Percentiles rank a stretch among this genome's conserved stretches.
Evolutionary conservation across 164 flowering plant species (phyloP).

Genomic region (Tetracentron sinense): DNA sequence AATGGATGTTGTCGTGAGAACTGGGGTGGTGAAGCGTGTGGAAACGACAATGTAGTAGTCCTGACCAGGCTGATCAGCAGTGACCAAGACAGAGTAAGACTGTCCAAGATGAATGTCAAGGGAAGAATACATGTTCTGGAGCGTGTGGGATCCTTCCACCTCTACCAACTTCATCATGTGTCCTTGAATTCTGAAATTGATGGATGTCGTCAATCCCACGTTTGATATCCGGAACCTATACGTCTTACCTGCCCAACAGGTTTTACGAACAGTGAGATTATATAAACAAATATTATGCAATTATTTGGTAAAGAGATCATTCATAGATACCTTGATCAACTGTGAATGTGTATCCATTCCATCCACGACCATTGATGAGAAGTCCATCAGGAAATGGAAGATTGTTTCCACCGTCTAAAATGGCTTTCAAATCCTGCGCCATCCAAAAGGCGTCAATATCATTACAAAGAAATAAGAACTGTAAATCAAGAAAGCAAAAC

Average conservation of each 20-base stretch:
- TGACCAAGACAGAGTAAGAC: constrained; percentile 83
- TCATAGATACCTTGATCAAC: constrained; percentile 67
- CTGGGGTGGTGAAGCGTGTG: constrained; percentile 68
- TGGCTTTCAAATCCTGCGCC: constrained; percentile 50
- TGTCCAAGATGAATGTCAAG: constrained; percentile 94
- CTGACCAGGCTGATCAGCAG: constrained; percentile 67
- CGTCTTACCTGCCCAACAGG: constrained; percentile 57
- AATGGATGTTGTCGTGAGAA: constrained; percentile 74
- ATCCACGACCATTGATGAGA: constrained; percentile 90
- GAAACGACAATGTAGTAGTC: constrained; percentile 87
- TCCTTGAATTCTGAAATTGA: constrained; percentile 93
- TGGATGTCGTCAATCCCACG: constrained; percentile 77
- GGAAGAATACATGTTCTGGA: constrained; percentile 66
- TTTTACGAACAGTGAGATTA: not conserved
- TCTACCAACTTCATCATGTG: constrained; percentile 81
- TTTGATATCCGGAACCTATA: constrained; percentile 92
- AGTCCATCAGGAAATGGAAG: constrained; percentile 91
- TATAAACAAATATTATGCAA: not conserved
- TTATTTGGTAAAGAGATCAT: not conserved
- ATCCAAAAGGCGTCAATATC: no score
- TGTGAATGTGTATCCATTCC: constrained; percentile 73
- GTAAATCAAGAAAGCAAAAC: not conserved
- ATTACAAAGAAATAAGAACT: no score
- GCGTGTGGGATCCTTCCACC: constrained; percentile 94
- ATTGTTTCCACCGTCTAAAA: constrained; percentile 55